Percentiles rank a stretch among this genome's conserved stretches.
Conservation (phyloP, 345 rosid genomes). For the Kernera saxatilis region DNA sequence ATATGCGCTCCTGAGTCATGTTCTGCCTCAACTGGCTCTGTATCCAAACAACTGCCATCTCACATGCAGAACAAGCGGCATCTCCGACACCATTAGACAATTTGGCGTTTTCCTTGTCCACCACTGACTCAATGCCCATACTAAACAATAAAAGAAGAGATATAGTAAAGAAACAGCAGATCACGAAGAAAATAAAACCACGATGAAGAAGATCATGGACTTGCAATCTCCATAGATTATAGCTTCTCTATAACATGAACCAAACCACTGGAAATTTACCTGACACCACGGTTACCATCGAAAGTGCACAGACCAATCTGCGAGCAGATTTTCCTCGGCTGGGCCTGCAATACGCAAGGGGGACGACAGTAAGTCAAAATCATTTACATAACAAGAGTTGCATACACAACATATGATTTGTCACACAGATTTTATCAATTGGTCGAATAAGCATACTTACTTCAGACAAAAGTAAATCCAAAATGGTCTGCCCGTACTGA, state of each 20-base stretch:
- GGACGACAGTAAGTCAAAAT: background rate
- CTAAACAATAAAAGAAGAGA: constrained; percentile 26
- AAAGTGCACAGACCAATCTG: constrained; percentile 80
- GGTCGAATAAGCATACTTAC: constrained; percentile 28
- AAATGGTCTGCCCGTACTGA: constrained; percentile 72
- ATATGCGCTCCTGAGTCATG: constrained; percentile 56
- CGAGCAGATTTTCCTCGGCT: constrained; percentile 77
- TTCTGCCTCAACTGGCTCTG: constrained; percentile 73
- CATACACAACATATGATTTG: background rate
- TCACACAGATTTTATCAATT: background rate
- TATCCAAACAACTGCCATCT: constrained; percentile 94
- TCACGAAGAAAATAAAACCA: background rate
- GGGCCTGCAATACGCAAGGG: constrained; percentile 35
- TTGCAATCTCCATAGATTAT: background rate
- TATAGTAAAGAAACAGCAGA: background rate
- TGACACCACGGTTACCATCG: constrained; percentile 72
- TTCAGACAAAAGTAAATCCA: constrained; percentile 59
- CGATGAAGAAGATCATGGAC: background rate
- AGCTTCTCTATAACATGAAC: background rate
- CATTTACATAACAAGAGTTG: background rate
- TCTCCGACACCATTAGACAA: constrained; percentile 35
- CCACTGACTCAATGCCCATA: constrained; percentile 73
- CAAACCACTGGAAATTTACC: constrained; percentile 40
- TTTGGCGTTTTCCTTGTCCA: constrained; percentile 41
- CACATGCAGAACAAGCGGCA: constrained; percentile 78